These are phyloP conservation scores for Inosperma sp. DNA, from an alignment of 768 basidiomycete genomes.

Conservation along the genomic window DNA sequence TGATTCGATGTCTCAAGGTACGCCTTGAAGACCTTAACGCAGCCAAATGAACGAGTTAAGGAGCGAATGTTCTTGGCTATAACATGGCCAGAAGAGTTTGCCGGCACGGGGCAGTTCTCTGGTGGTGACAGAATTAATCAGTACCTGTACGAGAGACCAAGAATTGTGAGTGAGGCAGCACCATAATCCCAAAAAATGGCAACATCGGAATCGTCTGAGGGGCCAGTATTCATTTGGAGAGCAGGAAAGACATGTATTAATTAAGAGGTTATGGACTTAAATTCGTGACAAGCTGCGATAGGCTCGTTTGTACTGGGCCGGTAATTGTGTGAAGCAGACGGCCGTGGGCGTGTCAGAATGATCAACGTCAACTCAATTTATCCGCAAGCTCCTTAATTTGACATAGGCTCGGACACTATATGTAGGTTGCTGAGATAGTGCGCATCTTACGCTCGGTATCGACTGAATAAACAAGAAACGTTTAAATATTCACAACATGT, in stretches of 20 bases:
- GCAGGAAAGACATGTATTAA: background rate
- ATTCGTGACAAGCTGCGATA: too few species aligned
- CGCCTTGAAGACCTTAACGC: slow-evolving; percentile 47
- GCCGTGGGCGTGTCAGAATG: too few species aligned
- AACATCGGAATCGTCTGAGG: slow-evolving; percentile 8
- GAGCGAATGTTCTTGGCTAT: slow-evolving; percentile 41
- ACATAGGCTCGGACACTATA: too few species aligned
- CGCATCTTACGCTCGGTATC: too few species aligned
- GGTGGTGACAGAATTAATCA: background rate
- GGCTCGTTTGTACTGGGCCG: too few species aligned
- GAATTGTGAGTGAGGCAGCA: background rate
- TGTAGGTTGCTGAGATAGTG: too few species aligned
- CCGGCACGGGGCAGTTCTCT: slow-evolving; percentile 39
- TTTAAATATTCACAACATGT: too few species aligned
- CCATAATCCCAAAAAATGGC: slow-evolving; percentile 15
- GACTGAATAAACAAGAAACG: too few species aligned
- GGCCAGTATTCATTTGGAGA: background rate
- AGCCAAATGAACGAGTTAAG: slow-evolving; percentile 45
- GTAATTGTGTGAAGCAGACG: too few species aligned
- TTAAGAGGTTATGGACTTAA: background rate
- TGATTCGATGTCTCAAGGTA: slow-evolving; percentile 42
- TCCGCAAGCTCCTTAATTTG: too few species aligned
- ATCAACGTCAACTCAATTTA: too few species aligned
- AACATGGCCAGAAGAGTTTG: slow-evolving; percentile 36
- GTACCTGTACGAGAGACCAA: background rate